These are phyloP conservation scores for Debaryomyces nepalensis DNA, from an alignment of 1,139 yeast genomes.

Conservation along the genomic window DNA sequence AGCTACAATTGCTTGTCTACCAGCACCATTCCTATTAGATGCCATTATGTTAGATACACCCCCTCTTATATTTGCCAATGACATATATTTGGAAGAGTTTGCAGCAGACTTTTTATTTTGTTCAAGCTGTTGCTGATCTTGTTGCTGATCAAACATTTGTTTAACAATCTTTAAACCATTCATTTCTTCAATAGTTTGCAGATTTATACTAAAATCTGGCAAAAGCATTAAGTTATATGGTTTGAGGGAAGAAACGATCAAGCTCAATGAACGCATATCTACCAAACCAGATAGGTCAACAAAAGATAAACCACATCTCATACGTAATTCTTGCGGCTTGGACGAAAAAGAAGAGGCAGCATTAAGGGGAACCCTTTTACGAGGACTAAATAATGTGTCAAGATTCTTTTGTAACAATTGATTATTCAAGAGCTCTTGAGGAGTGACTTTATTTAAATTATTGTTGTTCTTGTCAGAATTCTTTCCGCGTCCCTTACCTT, in stretches of 20 bases:
- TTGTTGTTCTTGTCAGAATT: slow-evolving; percentile 26
- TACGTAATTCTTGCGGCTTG: slow-evolving; percentile 41
- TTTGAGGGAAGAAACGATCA: slow-evolving; percentile 78
- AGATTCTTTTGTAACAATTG: slow-evolving; percentile 50
- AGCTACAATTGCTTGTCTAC: slow-evolving; percentile 36
- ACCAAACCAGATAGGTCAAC: slow-evolving; percentile 87
- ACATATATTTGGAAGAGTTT: slow-evolving; percentile 36
- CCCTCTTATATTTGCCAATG: slow-evolving; percentile 40
- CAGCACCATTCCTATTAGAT: slow-evolving; percentile 19
- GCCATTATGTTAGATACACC: slow-evolving; percentile 30
- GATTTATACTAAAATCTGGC: slow-evolving; percentile 46
- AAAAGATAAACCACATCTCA: slow-evolving; percentile 74
- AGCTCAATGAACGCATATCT: slow-evolving; percentile 79
- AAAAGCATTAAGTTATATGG: slow-evolving; percentile 74
- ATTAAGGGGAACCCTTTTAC: slow-evolving; percentile 40
- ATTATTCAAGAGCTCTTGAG: slow-evolving; percentile 50
- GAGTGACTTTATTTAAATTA: slow-evolving; percentile 40
- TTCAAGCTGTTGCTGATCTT: slow-evolving; percentile 30
- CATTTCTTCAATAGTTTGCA: slow-evolving; percentile 23
- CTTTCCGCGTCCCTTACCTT: slow-evolving; percentile 27
- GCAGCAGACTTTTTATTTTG: slow-evolving; percentile 29
- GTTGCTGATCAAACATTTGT: slow-evolving; percentile 38
- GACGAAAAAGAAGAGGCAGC: slow-evolving; percentile 25
- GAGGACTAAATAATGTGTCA: slow-evolving; percentile 65
- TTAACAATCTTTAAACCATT: slow-evolving; percentile 37